These are phyloP conservation scores for Alternaria sp. DNA, from an alignment of 2,329 filamentous ascomycete species.

Conservation along the genomic window DNA sequence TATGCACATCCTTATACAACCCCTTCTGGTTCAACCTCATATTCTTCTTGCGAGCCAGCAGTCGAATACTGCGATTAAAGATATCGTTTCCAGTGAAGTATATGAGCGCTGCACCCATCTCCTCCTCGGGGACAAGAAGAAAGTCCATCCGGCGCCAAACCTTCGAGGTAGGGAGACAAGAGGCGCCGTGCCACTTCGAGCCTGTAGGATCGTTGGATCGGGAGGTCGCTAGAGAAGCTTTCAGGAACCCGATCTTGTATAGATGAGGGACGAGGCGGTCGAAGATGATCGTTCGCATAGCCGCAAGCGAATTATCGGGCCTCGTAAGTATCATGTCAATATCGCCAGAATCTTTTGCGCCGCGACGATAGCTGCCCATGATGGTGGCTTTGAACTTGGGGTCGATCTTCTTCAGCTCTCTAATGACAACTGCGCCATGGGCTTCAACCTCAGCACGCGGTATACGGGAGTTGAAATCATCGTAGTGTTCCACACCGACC, in stretches of 20 bases:
- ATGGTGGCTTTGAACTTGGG: conserved; percentile 71
- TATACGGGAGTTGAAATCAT: conserved; percentile 80
- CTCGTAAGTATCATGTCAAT: conserved; percentile 86
- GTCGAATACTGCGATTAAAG: conserved; percentile 85
- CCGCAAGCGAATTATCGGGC: conserved; percentile 57
- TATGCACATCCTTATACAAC: conserved; percentile 73
- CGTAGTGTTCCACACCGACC: conserved; percentile 79
- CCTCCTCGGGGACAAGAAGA: conserved; percentile 77
- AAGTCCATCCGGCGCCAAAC: conserved; percentile 86
- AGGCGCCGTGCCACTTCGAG: conserved; percentile 90
- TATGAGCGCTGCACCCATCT: conserved; percentile 85
- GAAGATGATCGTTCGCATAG: conserved; percentile 69
- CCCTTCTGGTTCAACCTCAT: conserved; percentile 88
- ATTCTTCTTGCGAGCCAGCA: conserved; percentile 78
- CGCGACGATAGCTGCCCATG: conserved; percentile 84
- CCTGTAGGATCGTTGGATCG: conserved; percentile 59
- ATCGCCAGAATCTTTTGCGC: conserved; percentile 75
- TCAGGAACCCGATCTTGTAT: conserved; percentile 69
- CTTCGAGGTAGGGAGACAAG: conserved; percentile 64
- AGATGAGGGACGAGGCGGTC: conserved; percentile 68
- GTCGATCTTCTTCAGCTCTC: conserved; percentile 67
- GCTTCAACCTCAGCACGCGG: conserved; percentile 76
- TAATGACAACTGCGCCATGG: conserved; percentile 70
- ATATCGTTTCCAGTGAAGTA: conserved; percentile 97
- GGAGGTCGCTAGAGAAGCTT: conserved; percentile 68